phyloP scores from a whole-genome alignment of 805 yeast species.

The Kodamaea restingae region DNA sequence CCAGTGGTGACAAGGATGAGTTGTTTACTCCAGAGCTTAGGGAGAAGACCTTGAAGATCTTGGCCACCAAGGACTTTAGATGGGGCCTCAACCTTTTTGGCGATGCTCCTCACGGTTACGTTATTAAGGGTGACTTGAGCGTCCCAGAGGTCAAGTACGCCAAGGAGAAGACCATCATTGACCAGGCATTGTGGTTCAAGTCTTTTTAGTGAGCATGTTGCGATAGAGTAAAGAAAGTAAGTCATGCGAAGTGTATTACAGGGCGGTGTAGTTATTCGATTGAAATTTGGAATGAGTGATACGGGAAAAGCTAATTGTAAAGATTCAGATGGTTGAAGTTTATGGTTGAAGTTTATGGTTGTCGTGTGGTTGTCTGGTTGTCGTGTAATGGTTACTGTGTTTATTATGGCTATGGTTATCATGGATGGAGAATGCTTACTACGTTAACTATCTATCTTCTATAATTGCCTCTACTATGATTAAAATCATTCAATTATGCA shows the following conservation, averaged over 20 bases:
- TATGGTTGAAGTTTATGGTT: too few species aligned
- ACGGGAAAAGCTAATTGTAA: too few species aligned
- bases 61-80: constrained; percentile 44
- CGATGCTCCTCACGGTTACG: constrained; percentile 72
- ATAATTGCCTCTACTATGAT: too few species aligned
- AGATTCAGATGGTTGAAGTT: too few species aligned
- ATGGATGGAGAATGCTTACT: too few species aligned
- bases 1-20: constrained; percentile 70
- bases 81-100: constrained; percentile 62
- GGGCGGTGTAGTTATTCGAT: too few species aligned
- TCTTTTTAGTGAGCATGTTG: not conserved
- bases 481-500: too few species aligned
- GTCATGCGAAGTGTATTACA: not conserved
- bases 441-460: not conserved
- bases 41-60: constrained; percentile 53
- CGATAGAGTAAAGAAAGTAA: not conserved
- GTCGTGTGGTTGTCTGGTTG: too few species aligned
- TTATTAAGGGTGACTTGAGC: constrained; percentile 69
- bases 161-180: constrained; percentile 56
- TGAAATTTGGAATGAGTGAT: too few species aligned
- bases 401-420: too few species aligned
- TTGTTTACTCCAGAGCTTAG: constrained; percentile 64
- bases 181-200: constrained; percentile 29
- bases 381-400: not conserved
- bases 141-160: constrained; percentile 57